These are phyloP conservation scores for Podospora pseudoanserina DNA, from an alignment of 495 filamentous ascomycete genomes.

Conservation along the genomic window DNA sequence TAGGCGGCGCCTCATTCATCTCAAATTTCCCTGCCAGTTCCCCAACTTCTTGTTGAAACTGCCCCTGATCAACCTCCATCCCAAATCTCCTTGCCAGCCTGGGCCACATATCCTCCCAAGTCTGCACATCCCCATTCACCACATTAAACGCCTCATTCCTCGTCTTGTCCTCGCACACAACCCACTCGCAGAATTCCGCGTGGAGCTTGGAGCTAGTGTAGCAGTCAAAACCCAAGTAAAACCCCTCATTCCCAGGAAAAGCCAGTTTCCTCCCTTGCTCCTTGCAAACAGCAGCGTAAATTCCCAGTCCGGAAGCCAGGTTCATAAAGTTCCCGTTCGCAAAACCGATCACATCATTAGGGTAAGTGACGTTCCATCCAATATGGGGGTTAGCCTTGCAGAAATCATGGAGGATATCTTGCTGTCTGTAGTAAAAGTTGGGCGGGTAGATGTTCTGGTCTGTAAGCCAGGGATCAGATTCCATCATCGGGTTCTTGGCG, in stretches of 20 bases:
- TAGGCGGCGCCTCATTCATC: conserved; percentile 40
- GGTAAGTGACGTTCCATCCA: conserved; percentile 49
- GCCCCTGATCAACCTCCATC: conserved; percentile 41
- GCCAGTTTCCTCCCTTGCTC: conserved; percentile 45
- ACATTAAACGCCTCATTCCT: conserved; percentile 56
- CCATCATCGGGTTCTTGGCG: conserved; percentile 48
- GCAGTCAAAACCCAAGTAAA: conserved; percentile 50
- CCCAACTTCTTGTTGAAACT: conserved; percentile 35
- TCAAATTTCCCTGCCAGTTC: conserved; percentile 18
- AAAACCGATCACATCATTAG: conserved; percentile 51
- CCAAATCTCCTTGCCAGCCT: conserved; percentile 46
- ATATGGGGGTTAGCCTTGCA: conserved; percentile 34
- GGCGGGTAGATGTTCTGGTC: conserved; percentile 32
- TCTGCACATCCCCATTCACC: conserved; percentile 51
- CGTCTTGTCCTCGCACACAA: conserved; percentile 38
- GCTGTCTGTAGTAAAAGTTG: conserved; percentile 50
- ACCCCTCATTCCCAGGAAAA: conserved; percentile 47
- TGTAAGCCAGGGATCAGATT: conserved; percentile 37
- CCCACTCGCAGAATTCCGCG: conserved; percentile 53
- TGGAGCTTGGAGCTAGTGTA: conserved; percentile 52
- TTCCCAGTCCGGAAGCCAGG: conserved; percentile 44
- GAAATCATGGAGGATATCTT: conserved; percentile 39
- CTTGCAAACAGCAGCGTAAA: conserved; percentile 50
- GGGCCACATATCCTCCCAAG: conserved; percentile 57
- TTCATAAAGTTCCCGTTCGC: conserved; percentile 57